Evolutionary conservation across 331 rosid species (phyloP).

Genomic region (Cydonia oblonga): DNA sequence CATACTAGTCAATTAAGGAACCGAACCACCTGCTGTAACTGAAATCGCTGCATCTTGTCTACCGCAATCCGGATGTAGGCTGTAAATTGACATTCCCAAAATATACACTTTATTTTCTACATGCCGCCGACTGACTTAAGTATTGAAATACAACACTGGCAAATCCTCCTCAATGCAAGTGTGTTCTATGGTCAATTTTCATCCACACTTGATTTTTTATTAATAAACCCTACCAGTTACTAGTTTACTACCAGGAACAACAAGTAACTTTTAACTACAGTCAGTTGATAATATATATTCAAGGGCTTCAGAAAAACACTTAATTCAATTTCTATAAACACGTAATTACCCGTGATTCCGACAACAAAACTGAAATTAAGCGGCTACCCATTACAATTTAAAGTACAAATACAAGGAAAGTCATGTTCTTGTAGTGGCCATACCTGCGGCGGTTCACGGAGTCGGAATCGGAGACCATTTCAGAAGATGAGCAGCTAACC

Average conservation of each 20-base stretch:
- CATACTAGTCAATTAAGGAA: neutral
- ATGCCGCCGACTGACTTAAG: too few relatives aligned
- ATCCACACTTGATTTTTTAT: too few relatives aligned
- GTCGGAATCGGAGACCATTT: conserved; percentile 33
- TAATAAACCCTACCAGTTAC: neutral
- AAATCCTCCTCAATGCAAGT: too few relatives aligned
- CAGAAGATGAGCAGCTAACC: conserved; percentile 38
- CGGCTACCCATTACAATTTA: neutral
- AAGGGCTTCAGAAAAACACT: neutral
- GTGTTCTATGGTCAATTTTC: too few relatives aligned
- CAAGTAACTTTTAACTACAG: neutral
- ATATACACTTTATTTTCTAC: too few relatives aligned
- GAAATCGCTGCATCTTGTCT: neutral
- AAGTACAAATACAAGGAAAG: neutral
- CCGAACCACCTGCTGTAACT: neutral
- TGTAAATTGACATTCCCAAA: too few relatives aligned
- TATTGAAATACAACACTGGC: too few relatives aligned
- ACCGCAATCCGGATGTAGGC: too few relatives aligned
- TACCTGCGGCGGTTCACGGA: conserved; percentile 42
- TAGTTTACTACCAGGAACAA: neutral
- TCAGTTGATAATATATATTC: neutral
- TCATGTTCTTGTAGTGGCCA: neutral
- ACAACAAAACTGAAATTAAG: neutral
- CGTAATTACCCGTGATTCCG: neutral
- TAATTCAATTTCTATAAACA: too few relatives aligned